These are phyloP conservation scores for Stylosanthes scabra DNA, from an alignment of 331 rosid species.

Conservation along the genomic window DNA sequence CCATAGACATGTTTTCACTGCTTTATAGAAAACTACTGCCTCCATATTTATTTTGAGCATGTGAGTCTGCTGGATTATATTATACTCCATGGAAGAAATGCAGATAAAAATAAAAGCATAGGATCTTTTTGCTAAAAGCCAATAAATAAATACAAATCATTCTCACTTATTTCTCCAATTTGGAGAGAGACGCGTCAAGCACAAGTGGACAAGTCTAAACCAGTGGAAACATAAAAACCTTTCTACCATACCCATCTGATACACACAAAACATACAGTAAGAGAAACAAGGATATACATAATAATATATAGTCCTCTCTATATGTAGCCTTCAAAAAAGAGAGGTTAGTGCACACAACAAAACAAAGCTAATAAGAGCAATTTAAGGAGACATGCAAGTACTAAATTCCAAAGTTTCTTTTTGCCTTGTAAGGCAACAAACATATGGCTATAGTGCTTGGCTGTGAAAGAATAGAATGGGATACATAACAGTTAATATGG, in stretches of 20 bases:
- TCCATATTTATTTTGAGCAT: conserved; percentile 35
- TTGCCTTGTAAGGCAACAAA: conserved; percentile 18
- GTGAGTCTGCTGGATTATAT: conserved; percentile 42
- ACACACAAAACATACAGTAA: not conserved
- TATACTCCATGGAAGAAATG: conserved; percentile 37
- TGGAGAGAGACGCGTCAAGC: conserved; percentile 54
- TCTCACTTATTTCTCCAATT: conserved; percentile 20
- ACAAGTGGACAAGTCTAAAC: conserved; percentile 46
- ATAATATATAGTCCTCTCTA: conserved; percentile 14
- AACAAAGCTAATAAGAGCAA: conserved; percentile 65
- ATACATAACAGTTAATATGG: conserved; percentile 14
- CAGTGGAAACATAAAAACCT: conserved; percentile 26
- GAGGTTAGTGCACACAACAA: conserved; percentile 41
- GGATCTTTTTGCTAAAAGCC: conserved; percentile 48
- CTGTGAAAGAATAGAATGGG: conserved; percentile 44
- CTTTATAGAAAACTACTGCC: conserved; percentile 26
- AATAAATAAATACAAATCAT: conserved; percentile 46
- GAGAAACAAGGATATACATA: conserved; percentile 29
- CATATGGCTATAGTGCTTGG: conserved; percentile 35
- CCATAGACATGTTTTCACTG: not conserved
- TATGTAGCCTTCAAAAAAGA: conserved; percentile 38
- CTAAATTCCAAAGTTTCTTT: conserved; percentile 54
- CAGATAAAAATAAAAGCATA: conserved; percentile 44
- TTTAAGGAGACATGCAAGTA: conserved; percentile 62
- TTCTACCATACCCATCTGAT: conserved; percentile 34